These are phyloP conservation scores for Vanrija pseudolonga DNA, from an alignment of 1,284 basidiomycete genomes.

Conservation along the genomic window DNA sequence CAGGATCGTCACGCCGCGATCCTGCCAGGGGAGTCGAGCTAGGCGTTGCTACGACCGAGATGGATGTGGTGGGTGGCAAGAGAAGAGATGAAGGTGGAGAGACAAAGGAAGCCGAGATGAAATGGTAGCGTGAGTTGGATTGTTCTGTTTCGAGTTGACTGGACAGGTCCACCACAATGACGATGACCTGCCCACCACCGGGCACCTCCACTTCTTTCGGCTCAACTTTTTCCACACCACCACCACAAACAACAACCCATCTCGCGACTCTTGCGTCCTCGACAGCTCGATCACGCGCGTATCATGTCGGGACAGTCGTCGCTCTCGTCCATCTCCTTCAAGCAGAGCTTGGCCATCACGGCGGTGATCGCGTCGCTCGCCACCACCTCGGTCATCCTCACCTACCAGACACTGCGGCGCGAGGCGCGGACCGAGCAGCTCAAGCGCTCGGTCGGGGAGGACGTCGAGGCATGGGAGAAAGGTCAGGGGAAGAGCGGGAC, in stretches of 20 bases:
- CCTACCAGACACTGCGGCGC: constrained; percentile 45
- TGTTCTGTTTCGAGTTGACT: too few relatives aligned
- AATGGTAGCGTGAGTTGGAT: not conserved
- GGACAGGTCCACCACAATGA: too few relatives aligned
- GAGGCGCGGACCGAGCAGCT: constrained; percentile 43
- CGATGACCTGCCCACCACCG: too few relatives aligned
- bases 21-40: too few relatives aligned
- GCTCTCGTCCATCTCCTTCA: constrained; percentile 12
- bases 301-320: not conserved
- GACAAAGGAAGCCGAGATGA: not conserved
- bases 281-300: not conserved
- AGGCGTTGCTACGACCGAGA: not conserved
- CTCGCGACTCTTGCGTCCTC: not conserved
- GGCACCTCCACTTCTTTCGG: constrained; percentile 1
- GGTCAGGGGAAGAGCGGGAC: not conserved
- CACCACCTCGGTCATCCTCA: constrained; percentile 42
- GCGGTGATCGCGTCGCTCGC: constrained; percentile 39
- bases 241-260: not conserved
- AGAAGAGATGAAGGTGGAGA: constrained; percentile 3
- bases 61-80: not conserved
- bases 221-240: not conserved
- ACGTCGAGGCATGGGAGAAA: constrained; percentile 45
- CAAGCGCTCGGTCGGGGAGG: constrained; percentile 45
- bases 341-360: constrained; percentile 41
- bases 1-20: not conserved